These are phyloP conservation scores for Podila epigama DNA, from an alignment of 192 early-diverging fungal species.

Conservation along the genomic window DNA sequence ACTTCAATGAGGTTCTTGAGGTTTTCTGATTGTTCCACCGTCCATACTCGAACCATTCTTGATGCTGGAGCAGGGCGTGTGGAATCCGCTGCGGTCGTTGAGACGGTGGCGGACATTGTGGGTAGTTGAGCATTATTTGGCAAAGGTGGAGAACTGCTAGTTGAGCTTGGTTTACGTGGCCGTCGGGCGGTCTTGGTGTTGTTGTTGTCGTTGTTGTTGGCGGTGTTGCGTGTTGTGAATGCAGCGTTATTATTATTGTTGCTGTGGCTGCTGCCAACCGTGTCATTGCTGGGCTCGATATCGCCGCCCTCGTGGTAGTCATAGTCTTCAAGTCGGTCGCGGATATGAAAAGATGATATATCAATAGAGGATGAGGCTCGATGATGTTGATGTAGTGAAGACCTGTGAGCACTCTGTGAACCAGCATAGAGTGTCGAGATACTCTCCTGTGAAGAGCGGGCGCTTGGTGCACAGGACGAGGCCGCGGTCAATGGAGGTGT, in stretches of 20 bases:
- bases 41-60: constrained; percentile 43
- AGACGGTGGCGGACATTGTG: too few relatives aligned
- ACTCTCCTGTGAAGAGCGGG: constrained; percentile 29
- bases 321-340: constrained; percentile 3
- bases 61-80: not conserved
- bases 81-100: not conserved
- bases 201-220: not conserved
- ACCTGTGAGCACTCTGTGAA: not conserved
- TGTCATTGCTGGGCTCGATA: too few relatives aligned
- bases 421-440: constrained; percentile 11
- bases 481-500: constrained; percentile 28
- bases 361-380: not conserved
- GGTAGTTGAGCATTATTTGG: too few relatives aligned
- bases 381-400: not conserved
- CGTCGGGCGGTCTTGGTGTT: not conserved
- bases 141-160: not conserved
- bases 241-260: not conserved
- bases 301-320: constrained; percentile 16
- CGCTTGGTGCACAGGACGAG: constrained; percentile 16
- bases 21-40: constrained; percentile 33
- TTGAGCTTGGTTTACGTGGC: not conserved
- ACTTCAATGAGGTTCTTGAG: constrained; percentile 40
- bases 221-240: not conserved
- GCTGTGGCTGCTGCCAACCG: not conserved
- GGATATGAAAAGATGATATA: not conserved